phyloP scores from a whole-genome alignment of 2,329 filamentous ascomycete genomes.

The Colletotrichum viniferum region DNA sequence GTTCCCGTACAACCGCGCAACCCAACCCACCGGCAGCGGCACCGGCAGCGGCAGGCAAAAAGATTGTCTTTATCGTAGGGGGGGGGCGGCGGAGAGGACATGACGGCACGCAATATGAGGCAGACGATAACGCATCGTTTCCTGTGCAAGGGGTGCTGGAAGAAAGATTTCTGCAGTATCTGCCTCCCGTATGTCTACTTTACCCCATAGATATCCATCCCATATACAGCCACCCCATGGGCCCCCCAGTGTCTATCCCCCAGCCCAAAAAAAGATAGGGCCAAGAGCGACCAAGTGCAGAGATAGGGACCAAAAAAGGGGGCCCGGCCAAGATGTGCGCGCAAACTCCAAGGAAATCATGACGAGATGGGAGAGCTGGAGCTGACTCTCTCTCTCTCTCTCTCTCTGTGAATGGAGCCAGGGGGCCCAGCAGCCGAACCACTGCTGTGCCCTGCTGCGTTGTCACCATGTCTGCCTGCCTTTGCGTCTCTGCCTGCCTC shows the following conservation, averaged over 20 bases:
- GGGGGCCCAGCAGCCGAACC: too few relatives aligned
- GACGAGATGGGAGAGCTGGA: background rate
- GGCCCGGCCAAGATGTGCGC: background rate
- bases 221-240: background rate
- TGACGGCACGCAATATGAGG: background rate
- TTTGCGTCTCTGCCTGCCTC: background rate
- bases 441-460: background rate
- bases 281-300: background rate
- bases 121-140: background rate
- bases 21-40: background rate
- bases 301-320: background rate
- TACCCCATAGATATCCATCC: background rate
- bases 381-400: background rate
- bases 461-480: background rate
- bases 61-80: background rate
- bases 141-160: background rate
- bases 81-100: background rate
- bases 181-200: background rate
- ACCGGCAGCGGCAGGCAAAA: background rate
- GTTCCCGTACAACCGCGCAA: background rate
- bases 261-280: background rate
- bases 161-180: background rate
- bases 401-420: background rate
- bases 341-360: background rate
- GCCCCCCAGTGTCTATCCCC: background rate